Percentiles rank a stretch among this genome's conserved stretches.
Conservation (phyloP, 2,329 filamentous ascomycete genomes). For the Cladosporium halotolerans region DNA sequence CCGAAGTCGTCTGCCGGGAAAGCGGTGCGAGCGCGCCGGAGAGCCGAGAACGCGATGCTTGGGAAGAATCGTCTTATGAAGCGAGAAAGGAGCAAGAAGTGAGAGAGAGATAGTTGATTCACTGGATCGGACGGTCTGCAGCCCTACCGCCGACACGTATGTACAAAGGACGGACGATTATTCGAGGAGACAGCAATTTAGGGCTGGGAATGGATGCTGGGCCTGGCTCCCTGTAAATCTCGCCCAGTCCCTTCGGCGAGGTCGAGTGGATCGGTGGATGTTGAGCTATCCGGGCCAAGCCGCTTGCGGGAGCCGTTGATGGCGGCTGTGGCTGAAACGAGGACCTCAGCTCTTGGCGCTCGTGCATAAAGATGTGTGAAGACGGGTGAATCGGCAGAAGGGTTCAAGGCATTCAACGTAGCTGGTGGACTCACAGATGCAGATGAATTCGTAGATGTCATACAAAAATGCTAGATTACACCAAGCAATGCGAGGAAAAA, state of each 20-base stretch:
- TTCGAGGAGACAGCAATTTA: too few species aligned
- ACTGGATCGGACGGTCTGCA: background rate
- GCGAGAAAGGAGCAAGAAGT: background rate
- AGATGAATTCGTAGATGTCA: too few species aligned
- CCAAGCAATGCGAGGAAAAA: too few species aligned
- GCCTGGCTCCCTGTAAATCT: background rate
- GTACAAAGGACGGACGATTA: background rate
- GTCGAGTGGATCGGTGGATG: background rate
- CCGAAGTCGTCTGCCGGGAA: too few species aligned
- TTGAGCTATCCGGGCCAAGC: background rate
- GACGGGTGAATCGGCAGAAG: background rate
- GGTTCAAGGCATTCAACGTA: too few species aligned
- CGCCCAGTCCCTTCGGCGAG: background rate
- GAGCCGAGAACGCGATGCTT: too few species aligned
- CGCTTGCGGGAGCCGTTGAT: background rate
- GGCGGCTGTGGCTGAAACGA: background rate
- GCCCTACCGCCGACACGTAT: background rate
- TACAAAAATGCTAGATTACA: background rate
- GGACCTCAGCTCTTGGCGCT: background rate
- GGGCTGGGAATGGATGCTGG: too few species aligned
- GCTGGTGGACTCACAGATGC: too few species aligned
- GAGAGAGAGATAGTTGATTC: background rate
- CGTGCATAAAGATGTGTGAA: background rate
- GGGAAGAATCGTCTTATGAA: background rate
- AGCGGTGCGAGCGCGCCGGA: too few species aligned